A percentile compares a stretch with the other conserved stretches of the same genome.
Evolutionary conservation across 2,329 filamentous ascomycete genomes (phyloP).

Genomic region (Colletotrichum echinochloae): DNA sequence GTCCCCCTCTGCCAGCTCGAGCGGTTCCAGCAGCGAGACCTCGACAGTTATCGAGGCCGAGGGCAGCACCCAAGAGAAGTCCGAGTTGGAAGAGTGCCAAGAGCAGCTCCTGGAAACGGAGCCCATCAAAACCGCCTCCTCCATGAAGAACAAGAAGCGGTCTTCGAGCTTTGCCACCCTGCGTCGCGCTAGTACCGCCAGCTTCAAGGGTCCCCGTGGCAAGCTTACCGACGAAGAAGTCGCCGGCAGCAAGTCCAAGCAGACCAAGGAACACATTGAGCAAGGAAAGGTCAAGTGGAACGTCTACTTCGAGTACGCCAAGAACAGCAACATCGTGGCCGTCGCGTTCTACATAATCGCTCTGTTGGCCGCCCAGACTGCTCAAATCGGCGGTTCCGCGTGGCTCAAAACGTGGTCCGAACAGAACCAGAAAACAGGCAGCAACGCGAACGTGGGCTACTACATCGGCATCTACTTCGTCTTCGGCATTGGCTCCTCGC

Average conservation of each 20-base stretch:
- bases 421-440: slow-evolving; percentile 73
- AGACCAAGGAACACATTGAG: slow-evolving; percentile 88
- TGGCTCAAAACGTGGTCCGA: slow-evolving; percentile 98
- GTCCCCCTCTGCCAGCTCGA: slow-evolving; percentile 59
- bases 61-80: slow-evolving; percentile 64
- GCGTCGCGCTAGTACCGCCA: slow-evolving; percentile 90
- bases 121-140: slow-evolving; percentile 72
- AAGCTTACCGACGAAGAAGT: slow-evolving; percentile 89
- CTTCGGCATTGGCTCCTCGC: slow-evolving; percentile 88
- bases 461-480: slow-evolving; percentile 97
- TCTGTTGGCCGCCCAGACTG: slow-evolving; percentile 83
- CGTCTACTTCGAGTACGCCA: slow-evolving; percentile 94
- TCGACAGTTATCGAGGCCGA: slow-evolving; percentile 68
- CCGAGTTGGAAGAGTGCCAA: slow-evolving; percentile 81
- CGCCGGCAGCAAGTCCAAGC: slow-evolving; percentile 79
- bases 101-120: slow-evolving; percentile 81
- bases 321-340: slow-evolving; percentile 88
- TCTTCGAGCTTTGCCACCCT: slow-evolving; percentile 82
- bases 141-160: slow-evolving; percentile 65
- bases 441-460: slow-evolving; percentile 83
- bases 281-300: slow-evolving; percentile 99
- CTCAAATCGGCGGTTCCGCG: slow-evolving; percentile 84
- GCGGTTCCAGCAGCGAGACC: slow-evolving; percentile 64
- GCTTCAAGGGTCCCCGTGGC: slow-evolving; percentile 86
- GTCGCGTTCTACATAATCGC: slow-evolving; percentile 84